Base-by-base conservation (phyloP, 2,329 filamentous ascomycete species). In the Cercospora sp. region DNA sequence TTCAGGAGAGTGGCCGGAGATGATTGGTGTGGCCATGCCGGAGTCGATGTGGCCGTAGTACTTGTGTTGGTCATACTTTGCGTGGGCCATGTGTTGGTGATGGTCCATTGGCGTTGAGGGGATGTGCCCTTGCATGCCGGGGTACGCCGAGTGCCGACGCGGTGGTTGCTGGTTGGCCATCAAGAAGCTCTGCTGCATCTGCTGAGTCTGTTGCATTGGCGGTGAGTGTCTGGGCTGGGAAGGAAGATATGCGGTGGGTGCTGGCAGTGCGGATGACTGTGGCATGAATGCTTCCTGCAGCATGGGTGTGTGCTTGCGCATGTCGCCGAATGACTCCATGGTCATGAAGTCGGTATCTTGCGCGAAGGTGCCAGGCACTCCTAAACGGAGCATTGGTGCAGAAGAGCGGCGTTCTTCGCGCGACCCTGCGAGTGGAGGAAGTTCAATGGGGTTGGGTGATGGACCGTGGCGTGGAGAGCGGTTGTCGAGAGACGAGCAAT, bases 401-500 rank as follows among this genome's bases (percentile, higher is more conserved):
- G 72, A 71, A 3, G 75, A 76, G 16, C 77, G 74, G 23, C 75
- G 75, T 58, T 77, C 76, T 40, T 73, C 70, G 18, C 72, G 66
- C 20, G 72, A 70, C 26, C 75, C 73, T 16, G 75, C 74, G 36
- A 80, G 75, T n/a, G 77, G 77, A 55, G 78, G 77, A 36, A 83
- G 79, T 70, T 84, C 82, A n/a, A 83, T 79, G 16, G 61, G 61
- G 8, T 63, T 53, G 80, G 71, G 80, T 3, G 82, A 84, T n/a
- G 79, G 77, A 28, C 80, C 80, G 64, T 80, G 79, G 62, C 80
- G 79, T 23, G 82, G 82, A 58, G 82, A 84, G 60, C 82, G 79
- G 3, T 75, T 73, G 28, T 82, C 80, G 69, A 82, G 79, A 28
- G 82, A 84, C 20, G 82, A 83, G 60, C 77, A 80, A 77, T 95